Conservation (phyloP, 176 grass and related monocot genomes). For the Dactylis glomerata region DNA sequence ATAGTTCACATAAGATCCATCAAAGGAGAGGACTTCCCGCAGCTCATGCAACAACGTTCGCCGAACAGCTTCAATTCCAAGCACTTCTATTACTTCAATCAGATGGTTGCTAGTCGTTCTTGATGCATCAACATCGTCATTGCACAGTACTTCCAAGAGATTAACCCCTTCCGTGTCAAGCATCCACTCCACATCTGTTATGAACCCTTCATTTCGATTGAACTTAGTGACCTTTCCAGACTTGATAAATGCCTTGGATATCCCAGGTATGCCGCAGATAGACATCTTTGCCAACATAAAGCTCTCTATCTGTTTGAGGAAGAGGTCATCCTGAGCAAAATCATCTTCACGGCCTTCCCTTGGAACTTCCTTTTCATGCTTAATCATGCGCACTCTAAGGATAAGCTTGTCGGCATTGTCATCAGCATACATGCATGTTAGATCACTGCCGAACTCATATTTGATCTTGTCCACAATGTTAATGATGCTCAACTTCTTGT, state of each 20-base stretch:
- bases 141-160: constrained; percentile 84
- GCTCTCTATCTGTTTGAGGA: constrained; percentile 81
- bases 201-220: constrained; percentile 63
- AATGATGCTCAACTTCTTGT: constrained; percentile 94
- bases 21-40: constrained; percentile 87
- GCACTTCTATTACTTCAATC: constrained; percentile 89
- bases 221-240: constrained; percentile 64
- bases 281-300: constrained; percentile 97
- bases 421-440: constrained; percentile 92
- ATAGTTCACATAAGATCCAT: constrained; percentile 95
- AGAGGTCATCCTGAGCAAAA: constrained; percentile 80
- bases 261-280: constrained; percentile 88
- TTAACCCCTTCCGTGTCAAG: constrained; percentile 96
- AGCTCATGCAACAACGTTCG: constrained; percentile 74
- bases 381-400: constrained; percentile 82
- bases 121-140: constrained; percentile 82
- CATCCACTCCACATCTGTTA: constrained; percentile 76
- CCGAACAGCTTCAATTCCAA: constrained; percentile 87
- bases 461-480: constrained; percentile 93
- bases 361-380: constrained; percentile 80
- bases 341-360: constrained; percentile 83
- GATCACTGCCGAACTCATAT: constrained; percentile 79
- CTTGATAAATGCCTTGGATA: constrained; percentile 95
- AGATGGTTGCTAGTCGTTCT: constrained; percentile 95
- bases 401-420: constrained; percentile 97